A percentile compares a stretch with the other conserved stretches of the same genome.
Evolutionary conservation across 495 filamentous ascomycete species (phyloP).

Genomic region (Penicillium cinerascens): DNA sequence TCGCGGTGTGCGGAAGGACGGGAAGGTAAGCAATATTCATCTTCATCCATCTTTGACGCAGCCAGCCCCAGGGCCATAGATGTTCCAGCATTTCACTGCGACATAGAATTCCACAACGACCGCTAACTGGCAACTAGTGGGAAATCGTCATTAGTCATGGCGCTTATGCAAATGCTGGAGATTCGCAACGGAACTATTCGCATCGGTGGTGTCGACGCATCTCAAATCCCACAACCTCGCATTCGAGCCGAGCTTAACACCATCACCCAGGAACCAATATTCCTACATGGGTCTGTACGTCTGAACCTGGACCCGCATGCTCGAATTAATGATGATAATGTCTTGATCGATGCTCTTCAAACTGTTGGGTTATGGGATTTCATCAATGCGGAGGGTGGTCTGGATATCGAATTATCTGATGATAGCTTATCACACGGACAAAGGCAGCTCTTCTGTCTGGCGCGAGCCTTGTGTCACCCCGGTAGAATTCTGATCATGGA

Average conservation of each 20-base stretch:
- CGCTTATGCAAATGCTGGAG: constrained; percentile 25
- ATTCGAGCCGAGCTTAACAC: constrained; percentile 29
- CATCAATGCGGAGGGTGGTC: neutral
- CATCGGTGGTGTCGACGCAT: constrained; percentile 35
- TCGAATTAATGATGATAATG: neutral
- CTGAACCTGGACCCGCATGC: constrained; percentile 7
- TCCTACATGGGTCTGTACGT: constrained; percentile 6
- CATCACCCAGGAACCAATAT: constrained; percentile 46
- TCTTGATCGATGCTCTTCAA: neutral
- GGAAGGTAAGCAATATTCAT: neutral
- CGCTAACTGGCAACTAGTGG: constrained; percentile 24
- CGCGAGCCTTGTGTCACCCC: neutral
- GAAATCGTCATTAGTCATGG: constrained; percentile 36
- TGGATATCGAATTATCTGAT: neutral
- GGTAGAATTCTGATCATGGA: neutral
- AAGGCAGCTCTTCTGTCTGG: constrained; percentile 1
- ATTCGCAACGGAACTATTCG: constrained; percentile 17
- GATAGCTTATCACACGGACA: neutral
- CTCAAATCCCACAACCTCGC: constrained; percentile 27
- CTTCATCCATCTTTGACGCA: neutral
- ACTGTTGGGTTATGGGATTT: neutral
- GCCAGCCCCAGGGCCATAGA: too few species aligned
- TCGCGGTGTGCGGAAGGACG: constrained; percentile 23
- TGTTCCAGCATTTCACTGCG: too few species aligned
- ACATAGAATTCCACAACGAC: too few species aligned